Base-by-base conservation (phyloP, 2,329 filamentous ascomycete species). In the Diplodia seriata region DNA sequence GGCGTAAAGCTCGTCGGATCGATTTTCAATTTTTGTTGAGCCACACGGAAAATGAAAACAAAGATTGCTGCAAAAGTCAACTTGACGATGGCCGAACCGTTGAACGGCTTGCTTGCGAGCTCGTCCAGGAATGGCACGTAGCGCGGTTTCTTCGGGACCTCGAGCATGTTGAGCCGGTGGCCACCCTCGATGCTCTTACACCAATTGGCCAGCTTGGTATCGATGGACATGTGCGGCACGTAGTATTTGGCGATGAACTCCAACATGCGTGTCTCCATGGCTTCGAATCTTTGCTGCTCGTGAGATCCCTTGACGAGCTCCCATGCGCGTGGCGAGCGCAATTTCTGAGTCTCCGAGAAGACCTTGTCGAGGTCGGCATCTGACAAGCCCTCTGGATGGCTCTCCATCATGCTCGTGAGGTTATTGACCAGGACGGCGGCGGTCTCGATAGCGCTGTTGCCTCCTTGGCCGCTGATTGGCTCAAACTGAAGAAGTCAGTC, bases 361-460 rank as follows among this genome's bases (percentile, higher is more conserved):
- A 38, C 15, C 9, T 12, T 7, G 38, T 43, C 29, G 36, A 65
- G 15, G 23, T 65, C 49, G 20, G 23, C 50, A 4, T 65, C 62
- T 11, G 62, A 55, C 3, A 65, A 15, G 23, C 50, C 50, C 43
- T 55, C 50, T 4, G 62, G 62, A 18, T 33, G 49, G 15, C 11
- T 65, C 50, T 55, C 43, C 20, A 65, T 54, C 62, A 54, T 47
- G 38, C 38, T 23, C 15, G 26, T 47, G 23, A 66, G 40, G 20
- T 50, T 36, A 20, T 66, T 69, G 71, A 66, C 55, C 5, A 74
- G 70, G 12, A 61, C 68, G n/a, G 68, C 70, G 70, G 70, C 72
- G 26, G 70, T 69, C 63, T 73, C 71, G 23, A 74, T 70, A 29
- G 66, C 71, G 26, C 70, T 72, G 56, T 73, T 74, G 26, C 71